A percentile compares a stretch with the other conserved stretches of the same genome.
phyloP scores from a whole-genome alignment of 108 stramenopile species.

The Chaetoceros muelleri region DNA sequence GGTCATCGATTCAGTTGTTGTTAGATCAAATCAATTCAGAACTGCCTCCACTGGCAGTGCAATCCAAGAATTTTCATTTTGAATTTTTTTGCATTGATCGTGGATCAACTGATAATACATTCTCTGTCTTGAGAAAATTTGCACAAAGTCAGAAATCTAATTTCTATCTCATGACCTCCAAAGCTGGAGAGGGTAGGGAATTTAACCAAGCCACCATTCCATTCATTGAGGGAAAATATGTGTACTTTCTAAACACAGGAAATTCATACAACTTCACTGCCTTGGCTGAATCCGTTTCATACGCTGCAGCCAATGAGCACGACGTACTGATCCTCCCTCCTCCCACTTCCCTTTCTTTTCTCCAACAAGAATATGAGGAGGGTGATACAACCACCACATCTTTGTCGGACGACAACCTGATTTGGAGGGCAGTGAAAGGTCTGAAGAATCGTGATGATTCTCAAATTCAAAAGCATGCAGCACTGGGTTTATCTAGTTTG shows the following conservation, averaged over 20 bases:
- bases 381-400: too few relatives aligned
- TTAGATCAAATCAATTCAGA: constrained; percentile 1
- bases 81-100: constrained; percentile 3
- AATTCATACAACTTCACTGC: constrained; percentile 2
- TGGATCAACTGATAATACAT: constrained; percentile 3
- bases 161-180: constrained; percentile 3
- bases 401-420: constrained; percentile 1
- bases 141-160: constrained; percentile 2
- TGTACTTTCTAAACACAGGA: constrained; percentile 1
- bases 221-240: constrained; percentile 2
- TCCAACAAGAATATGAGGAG: neutral
- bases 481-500: too few relatives aligned
- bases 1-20: neutral
- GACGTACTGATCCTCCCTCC: constrained; percentile 2
- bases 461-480: constrained; percentile 6
- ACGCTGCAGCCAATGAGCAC: neutral
- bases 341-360: neutral
- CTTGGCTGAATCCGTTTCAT: neutral
- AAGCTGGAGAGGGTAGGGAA: neutral
- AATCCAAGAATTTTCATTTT: constrained; percentile 2
- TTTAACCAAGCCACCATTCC: constrained; percentile 2
- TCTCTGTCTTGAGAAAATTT: neutral
- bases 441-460: neutral
- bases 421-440: neutral
- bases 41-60: neutral